Conservation (phyloP, 148 eudicot genomes). For the Silene conica region DNA sequence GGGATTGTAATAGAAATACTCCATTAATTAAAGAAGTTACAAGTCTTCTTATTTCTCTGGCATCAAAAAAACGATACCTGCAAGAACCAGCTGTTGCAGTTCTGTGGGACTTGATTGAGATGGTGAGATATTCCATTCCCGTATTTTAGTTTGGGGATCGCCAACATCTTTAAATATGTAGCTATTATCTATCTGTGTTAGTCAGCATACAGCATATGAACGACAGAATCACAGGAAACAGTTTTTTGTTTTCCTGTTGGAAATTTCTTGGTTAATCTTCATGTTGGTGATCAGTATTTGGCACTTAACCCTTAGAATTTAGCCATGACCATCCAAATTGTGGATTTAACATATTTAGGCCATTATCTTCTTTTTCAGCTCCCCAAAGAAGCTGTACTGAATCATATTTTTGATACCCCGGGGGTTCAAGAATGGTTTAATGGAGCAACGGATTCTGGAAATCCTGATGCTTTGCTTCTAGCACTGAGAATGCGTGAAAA, state of each 20-base stretch:
- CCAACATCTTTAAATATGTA: not conserved
- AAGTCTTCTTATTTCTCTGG: constrained; percentile 51
- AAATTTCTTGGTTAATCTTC: not conserved
- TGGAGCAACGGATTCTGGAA: constrained; percentile 70
- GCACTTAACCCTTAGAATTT: not conserved
- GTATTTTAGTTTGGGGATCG: not conserved
- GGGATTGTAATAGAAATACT: constrained; percentile 42
- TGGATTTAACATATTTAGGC: not conserved
- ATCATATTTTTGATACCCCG: constrained; percentile 66
- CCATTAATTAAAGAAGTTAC: constrained; percentile 58
- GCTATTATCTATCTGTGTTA: not conserved
- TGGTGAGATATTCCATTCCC: constrained; percentile 38
- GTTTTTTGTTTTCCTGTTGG: not conserved
- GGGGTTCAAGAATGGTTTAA: constrained; percentile 79
- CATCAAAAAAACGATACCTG: constrained; percentile 73
- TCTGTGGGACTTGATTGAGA: constrained; percentile 58
- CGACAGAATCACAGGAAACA: not conserved
- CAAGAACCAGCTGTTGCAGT: constrained; percentile 80
- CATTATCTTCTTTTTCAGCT: constrained; percentile 44
- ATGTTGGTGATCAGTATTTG: too few species aligned
- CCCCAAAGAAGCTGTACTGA: constrained; percentile 55
- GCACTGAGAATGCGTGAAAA: constrained; percentile 67
- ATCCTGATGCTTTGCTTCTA: constrained; percentile 89
- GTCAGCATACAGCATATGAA: not conserved
- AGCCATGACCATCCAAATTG: not conserved